Base-by-base conservation (phyloP, 305 asterid genomes). In the Fraxinus platypoda region DNA sequence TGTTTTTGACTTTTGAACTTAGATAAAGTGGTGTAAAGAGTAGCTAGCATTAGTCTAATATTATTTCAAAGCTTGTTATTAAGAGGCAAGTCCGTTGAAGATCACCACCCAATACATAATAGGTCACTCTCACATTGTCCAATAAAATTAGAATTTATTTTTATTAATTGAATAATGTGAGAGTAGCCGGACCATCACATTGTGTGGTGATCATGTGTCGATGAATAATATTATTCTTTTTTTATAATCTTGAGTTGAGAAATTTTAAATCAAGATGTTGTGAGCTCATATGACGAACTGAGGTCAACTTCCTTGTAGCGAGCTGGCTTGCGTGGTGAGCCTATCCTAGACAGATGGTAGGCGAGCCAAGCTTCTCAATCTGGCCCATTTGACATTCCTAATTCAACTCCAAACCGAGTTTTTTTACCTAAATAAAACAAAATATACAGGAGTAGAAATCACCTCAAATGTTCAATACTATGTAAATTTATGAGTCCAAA, bases 11-110 rank as follows among this genome's bases (percentile, higher is more conserved):
- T 81, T 86, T 83, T 86, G 35, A 75, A 81, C 87, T 80, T 85
- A 68, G 75, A 37, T 70, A 62, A 62, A 83, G 46, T 82, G 72
- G 30, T 91, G 92, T 91, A 90, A 83, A 84, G 79, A 74, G 75
- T 84, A 82, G 84, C 78, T 85, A 77, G 78, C 75, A 21, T 80
- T 83, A 78, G 84, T 84, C 71, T 59, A 59, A 59, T 59, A 7
- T 59, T 59, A 59, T 59, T 59, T 8, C 71, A 57, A 57, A 57
- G 26, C 26, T 57, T 57, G 25, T 57, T 57, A 19, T 57, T 19
- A 57, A 57, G 26, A 57, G 66, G 66, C 26, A 57, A 6, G 66
- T 57, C 9, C 11, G 8, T 6, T 6, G 26, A 57, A 57, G 26
- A 57, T 57, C 66, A 54, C 66, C 66, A n/a, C 26, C 66, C 26